Evolutionary conservation across 257 asterid genomes (phyloP).

Genomic region (Agastache rugosa): DNA sequence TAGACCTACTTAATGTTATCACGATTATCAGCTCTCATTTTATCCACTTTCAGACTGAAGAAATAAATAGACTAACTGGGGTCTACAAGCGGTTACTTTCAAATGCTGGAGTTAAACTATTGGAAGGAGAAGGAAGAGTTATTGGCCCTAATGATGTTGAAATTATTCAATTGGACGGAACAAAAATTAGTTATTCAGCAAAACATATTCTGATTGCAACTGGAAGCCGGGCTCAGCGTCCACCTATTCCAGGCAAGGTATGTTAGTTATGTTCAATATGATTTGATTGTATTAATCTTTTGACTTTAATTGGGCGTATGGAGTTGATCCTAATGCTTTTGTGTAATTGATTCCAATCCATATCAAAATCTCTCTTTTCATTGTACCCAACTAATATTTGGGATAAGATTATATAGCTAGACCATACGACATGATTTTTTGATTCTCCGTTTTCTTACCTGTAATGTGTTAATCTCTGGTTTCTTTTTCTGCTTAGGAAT

Average conservation of each 20-base stretch:
- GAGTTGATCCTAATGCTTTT: constrained; percentile 19
- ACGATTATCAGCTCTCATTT: constrained; percentile 14
- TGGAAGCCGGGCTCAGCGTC: constrained; percentile 93
- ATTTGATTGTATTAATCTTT: constrained; percentile 10
- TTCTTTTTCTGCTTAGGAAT: constrained; percentile 59
- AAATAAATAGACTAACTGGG: constrained; percentile 87
- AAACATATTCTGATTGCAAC: constrained; percentile 92
- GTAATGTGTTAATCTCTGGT: constrained; percentile 12
- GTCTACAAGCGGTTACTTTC: constrained; percentile 88
- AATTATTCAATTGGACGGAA: constrained; percentile 89
- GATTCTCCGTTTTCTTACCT: constrained; percentile 14
- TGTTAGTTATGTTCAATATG: constrained; percentile 21
- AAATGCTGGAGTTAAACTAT: constrained; percentile 89
- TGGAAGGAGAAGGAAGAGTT: constrained; percentile 96
- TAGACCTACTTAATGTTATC: background rate
- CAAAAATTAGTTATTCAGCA: constrained; percentile 85
- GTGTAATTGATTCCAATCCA: background rate
- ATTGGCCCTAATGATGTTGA: constrained; percentile 94
- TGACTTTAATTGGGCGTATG: background rate
- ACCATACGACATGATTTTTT: background rate
- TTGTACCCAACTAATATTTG: constrained; percentile 3
- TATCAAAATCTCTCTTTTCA: background rate
- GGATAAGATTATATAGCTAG: background rate
- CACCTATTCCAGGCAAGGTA: constrained; percentile 86
- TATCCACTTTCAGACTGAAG: constrained; percentile 71